phyloP scores from a whole-genome alignment of 768 basidiomycete genomes.

The Mycena pura region DNA sequence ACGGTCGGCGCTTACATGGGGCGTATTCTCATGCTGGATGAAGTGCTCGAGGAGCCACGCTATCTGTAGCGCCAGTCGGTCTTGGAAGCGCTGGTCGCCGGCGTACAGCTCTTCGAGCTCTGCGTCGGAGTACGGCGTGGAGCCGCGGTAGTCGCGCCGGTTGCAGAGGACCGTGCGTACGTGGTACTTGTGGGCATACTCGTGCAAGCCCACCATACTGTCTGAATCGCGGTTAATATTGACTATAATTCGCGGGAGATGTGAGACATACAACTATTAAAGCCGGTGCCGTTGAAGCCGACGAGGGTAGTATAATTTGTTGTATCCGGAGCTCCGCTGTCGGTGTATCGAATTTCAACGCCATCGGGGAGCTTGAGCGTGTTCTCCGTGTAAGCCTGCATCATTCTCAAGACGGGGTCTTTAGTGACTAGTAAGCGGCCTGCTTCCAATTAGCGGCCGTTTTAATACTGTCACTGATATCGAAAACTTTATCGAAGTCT shows the following conservation, averaged over 20 bases:
- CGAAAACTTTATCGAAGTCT: no score
- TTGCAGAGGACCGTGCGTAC: constrained; percentile 38
- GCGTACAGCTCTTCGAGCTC: constrained; percentile 27
- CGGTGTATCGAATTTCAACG: constrained; percentile 39
- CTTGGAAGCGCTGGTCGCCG: not conserved
- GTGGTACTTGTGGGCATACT: constrained; percentile 24
- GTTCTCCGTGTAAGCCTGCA: constrained; percentile 13
- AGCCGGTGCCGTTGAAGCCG: constrained; percentile 42
- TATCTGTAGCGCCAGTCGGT: not conserved
- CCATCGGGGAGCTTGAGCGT: constrained; percentile 30
- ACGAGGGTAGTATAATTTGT: constrained; percentile 44
- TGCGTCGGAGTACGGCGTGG: constrained; percentile 38
- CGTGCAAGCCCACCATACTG: constrained; percentile 29
- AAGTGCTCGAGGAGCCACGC: not conserved
- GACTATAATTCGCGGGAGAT: no score
- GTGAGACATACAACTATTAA: constrained; percentile 38
- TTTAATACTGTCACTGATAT: no score
- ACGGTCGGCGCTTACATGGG: not conserved
- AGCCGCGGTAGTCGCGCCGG: constrained; percentile 43
- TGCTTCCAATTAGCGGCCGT: no score
- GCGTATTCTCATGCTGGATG: not conserved
- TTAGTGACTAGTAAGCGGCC: no score
- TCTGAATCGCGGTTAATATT: not conserved
- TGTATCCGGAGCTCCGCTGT: constrained; percentile 39
- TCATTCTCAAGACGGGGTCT: no score